These are phyloP conservation scores for Pseudogymnoascus sp. DNA, from an alignment of 2,329 filamentous ascomycete genomes.

Conservation along the genomic window DNA sequence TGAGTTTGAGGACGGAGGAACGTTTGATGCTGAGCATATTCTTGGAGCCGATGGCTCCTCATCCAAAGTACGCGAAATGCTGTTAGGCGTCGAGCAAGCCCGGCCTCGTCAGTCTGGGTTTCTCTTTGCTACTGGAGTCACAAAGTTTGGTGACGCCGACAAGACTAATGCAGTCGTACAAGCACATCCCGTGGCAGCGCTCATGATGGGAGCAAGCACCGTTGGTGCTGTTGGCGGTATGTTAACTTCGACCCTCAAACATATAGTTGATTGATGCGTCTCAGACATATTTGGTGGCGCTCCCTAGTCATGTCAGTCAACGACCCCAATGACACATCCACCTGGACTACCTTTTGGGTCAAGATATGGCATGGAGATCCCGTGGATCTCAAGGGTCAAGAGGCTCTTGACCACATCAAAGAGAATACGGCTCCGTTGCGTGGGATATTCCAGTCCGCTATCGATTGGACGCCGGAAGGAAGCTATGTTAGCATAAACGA, in stretches of 20 bases:
- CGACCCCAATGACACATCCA: slow-evolving; percentile 20
- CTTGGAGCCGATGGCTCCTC: slow-evolving; percentile 30
- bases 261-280: neutral
- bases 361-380: slow-evolving; percentile 30
- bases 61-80: slow-evolving; percentile 27
- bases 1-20: slow-evolving; percentile 24
- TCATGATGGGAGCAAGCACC: slow-evolving; percentile 26
- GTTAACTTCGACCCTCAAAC: slow-evolving; percentile 12
- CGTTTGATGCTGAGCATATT: slow-evolving; percentile 23
- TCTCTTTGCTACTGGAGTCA: slow-evolving; percentile 27
- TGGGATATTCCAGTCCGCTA: slow-evolving; percentile 28
- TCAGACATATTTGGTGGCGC: neutral
- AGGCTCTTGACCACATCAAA: slow-evolving; percentile 30
- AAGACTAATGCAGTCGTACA: slow-evolving; percentile 25
- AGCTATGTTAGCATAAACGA: slow-evolving; percentile 29
- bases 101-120: slow-evolving; percentile 22
- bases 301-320: slow-evolving; percentile 22
- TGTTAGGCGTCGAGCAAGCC: slow-evolving; percentile 25
- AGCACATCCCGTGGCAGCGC: slow-evolving; percentile 27
- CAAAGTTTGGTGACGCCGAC: slow-evolving; percentile 21
- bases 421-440: slow-evolving; percentile 22
- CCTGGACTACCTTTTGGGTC: slow-evolving; percentile 32
- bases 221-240: slow-evolving; percentile 28
- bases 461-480: slow-evolving; percentile 31
- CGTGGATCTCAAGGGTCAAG: slow-evolving; percentile 28